Percentiles rank a stretch among this genome's conserved stretches.
Conservation (phyloP, 2,329 filamentous ascomycete species). For the Alternaria postmessia region DNA sequence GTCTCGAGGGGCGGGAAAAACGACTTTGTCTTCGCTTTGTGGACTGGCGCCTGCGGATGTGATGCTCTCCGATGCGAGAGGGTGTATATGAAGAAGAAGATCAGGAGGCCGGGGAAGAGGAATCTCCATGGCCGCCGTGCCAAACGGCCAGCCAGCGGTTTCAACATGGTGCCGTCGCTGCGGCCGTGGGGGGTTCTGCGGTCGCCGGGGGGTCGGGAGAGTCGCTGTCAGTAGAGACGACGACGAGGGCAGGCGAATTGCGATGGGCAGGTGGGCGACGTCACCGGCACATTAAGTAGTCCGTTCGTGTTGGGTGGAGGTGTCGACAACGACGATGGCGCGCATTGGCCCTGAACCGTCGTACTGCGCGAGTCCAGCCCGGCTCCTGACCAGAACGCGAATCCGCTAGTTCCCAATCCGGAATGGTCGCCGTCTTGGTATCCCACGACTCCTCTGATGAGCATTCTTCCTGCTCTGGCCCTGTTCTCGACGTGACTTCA, state of each 20-base stretch:
- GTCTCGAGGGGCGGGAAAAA: slow-evolving; percentile 49
- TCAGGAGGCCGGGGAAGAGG: slow-evolving; percentile 41
- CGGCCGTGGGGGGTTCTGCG: slow-evolving; percentile 8
- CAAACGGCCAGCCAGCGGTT: slow-evolving; percentile 36
- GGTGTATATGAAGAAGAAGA: slow-evolving; percentile 44
- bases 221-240: slow-evolving; percentile 1
- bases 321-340: slow-evolving; percentile 10
- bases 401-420: slow-evolving; percentile 8
- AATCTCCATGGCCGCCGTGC: slow-evolving; percentile 42
- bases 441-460: no score
- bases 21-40: slow-evolving; percentile 44
- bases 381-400: slow-evolving; percentile 16
- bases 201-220: slow-evolving; percentile 5
- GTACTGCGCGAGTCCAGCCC: slow-evolving; percentile 18
- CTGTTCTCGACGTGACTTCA: background rate
- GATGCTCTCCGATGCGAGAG: slow-evolving; percentile 37
- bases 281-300: slow-evolving; percentile 22
- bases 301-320: slow-evolving; percentile 10
- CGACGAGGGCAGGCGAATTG: slow-evolving; percentile 6
- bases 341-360: slow-evolving; percentile 15
- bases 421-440: slow-evolving; percentile 13
- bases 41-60: slow-evolving; percentile 26
- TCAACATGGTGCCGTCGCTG: slow-evolving; percentile 31
- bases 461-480: background rate
- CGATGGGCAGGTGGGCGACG: slow-evolving; percentile 14